These are phyloP conservation scores for Fusarium sp. DNA, from an alignment of 2,329 filamentous ascomycete genomes.

Conservation along the genomic window DNA sequence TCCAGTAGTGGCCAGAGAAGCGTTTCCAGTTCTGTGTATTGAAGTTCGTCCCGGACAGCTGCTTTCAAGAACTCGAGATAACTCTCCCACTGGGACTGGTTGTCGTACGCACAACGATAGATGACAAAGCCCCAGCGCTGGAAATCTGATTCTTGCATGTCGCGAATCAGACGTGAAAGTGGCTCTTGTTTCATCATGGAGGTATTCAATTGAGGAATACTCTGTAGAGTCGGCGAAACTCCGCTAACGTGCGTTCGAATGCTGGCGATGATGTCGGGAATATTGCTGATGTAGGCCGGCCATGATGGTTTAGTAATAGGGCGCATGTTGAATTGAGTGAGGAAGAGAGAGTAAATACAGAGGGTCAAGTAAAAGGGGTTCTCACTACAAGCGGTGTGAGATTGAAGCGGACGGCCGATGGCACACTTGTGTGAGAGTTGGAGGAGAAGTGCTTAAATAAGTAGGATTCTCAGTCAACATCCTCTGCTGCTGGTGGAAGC, in stretches of 20 bases:
- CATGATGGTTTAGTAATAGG: constrained; percentile 1
- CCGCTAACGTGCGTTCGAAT: neutral
- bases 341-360: too few species aligned
- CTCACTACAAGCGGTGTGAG: too few species aligned
- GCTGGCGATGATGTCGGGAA: constrained; percentile 21
- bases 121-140: constrained; percentile 14
- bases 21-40: neutral
- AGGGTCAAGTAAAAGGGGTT: too few species aligned
- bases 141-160: constrained; percentile 13
- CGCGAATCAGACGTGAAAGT: neutral
- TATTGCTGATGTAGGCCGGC: neutral
- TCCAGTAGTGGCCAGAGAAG: constrained; percentile 6
- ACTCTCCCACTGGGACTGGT: constrained; percentile 13
- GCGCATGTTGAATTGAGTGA: constrained; percentile 1
- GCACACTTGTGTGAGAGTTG: too few species aligned
- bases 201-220: constrained; percentile 12
- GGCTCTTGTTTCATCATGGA: neutral
- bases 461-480: too few species aligned
- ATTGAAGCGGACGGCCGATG: too few species aligned
- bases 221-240: constrained; percentile 23
- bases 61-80: constrained; percentile 33
- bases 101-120: constrained; percentile 18
- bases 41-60: neutral
- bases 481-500: too few species aligned
- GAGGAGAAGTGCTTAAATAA: too few species aligned